Base-by-base conservation (phyloP, 148 eudicot species). In the Amaranthus palmeri region DNA sequence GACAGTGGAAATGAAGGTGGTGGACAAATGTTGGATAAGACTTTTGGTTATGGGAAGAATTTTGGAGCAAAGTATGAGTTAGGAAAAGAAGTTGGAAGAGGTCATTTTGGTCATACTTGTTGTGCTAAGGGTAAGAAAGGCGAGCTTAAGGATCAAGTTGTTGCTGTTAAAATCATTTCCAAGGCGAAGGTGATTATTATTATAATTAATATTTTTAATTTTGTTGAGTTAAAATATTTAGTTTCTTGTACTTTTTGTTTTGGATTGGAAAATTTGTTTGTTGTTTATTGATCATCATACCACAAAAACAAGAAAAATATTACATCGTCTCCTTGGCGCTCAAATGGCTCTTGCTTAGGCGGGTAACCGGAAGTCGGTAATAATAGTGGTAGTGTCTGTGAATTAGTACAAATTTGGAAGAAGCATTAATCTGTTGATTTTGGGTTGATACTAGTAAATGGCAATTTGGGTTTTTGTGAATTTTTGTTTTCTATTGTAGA, bases 101-200 rank as follows among this genome's bases (percentile, higher is more conserved):
- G 92, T 56, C 92, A 88, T 84, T 88, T 88, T 60, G 92, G 89
- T 15, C 92, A 88, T 82, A 88, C 92, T 6, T 88, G 92, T 62
- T 80, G 75, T 18, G 92, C 87, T 0, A 86, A 48, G 56, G 89
- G 76, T 3, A 78, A 72, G 65, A 86, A 78, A 60, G 83, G 89
- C 13, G 89, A 88, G 15, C 76, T 82, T 53, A 86, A 72, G 64
- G 87, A 86, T 80, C 86, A 78, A 57, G 57, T 77, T 42, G 74
- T 88, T 74, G 92, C 92, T 80, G 92, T 88, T 0, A 88, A 88
- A 81, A 88, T 88, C 81, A 84, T 88, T 81, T 82, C 89, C 17
- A 88, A 88, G 77, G 76, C 92, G 10, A 88, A 86, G 92, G 92
- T 88, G 75, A 78, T 18, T 10, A 66, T 46, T 56, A 5, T 13